Evolutionary conservation across 2,329 filamentous ascomycete species (phyloP).

Genomic region (Ophiostoma populinum): DNA sequence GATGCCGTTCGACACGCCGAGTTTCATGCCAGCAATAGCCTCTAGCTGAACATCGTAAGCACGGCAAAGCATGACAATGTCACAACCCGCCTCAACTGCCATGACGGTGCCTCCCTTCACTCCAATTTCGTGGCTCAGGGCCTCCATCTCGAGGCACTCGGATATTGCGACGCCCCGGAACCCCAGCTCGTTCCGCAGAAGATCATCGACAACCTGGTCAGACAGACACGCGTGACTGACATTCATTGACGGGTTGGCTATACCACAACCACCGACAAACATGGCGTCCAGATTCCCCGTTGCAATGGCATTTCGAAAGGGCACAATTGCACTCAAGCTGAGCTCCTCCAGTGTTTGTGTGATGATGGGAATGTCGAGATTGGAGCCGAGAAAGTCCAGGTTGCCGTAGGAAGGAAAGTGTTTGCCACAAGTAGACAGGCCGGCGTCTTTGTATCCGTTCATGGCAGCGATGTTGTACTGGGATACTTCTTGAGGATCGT

Average conservation of each 20-base stretch:
- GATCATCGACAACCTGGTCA: slow-evolving; percentile 79
- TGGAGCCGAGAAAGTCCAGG: slow-evolving; percentile 80
- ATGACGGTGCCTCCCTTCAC: slow-evolving; percentile 93
- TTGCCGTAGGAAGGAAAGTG: slow-evolving; percentile 96
- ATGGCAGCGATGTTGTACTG: slow-evolving; percentile 82
- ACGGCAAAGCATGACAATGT: slow-evolving; percentile 74
- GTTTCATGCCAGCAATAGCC: slow-evolving; percentile 74
- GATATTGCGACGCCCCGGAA: slow-evolving; percentile 90
- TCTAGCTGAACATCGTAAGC: slow-evolving; percentile 81
- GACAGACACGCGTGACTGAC: slow-evolving; percentile 91
- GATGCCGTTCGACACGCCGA: slow-evolving; percentile 80
- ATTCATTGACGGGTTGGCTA: slow-evolving; percentile 80
- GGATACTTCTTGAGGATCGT: slow-evolving; percentile 89
- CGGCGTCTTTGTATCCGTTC: slow-evolving; percentile 83
- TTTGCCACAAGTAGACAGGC: slow-evolving; percentile 78
- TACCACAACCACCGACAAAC: slow-evolving; percentile 89
- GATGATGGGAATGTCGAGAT: slow-evolving; percentile 83
- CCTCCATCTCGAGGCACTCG: slow-evolving; percentile 93
- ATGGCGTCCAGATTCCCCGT: slow-evolving; percentile 74
- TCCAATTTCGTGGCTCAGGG: slow-evolving; percentile 87
- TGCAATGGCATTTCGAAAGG: slow-evolving; percentile 77
- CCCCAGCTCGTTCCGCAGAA: slow-evolving; percentile 72
- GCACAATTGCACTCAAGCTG: slow-evolving; percentile 77
- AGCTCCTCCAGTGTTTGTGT: slow-evolving; percentile 87
- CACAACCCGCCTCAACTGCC: slow-evolving; percentile 92